Percentiles rank a stretch among this genome's conserved stretches.
Conservation (phyloP, 1,284 basidiomycete species). For the Testicularia cyperi region DNA sequence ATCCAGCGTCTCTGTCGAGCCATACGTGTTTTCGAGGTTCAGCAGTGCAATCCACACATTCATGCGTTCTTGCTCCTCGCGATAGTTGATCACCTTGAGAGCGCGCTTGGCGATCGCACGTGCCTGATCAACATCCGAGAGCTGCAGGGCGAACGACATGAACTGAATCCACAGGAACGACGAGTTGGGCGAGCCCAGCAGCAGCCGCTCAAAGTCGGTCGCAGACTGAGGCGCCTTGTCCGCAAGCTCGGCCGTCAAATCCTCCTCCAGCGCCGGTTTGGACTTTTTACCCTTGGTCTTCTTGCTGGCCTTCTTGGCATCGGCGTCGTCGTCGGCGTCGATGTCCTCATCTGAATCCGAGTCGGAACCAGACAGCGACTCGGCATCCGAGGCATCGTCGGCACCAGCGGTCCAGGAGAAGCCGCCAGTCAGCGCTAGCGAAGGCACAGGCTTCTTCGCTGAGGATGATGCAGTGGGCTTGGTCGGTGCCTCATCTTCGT, state of each 20-base stretch:
- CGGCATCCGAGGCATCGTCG: conserved; percentile 32
- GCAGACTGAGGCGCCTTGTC: conserved; percentile 74
- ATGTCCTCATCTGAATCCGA: conserved; percentile 66
- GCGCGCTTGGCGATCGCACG: conserved; percentile 83
- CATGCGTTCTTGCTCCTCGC: conserved; percentile 93
- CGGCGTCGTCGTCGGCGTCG: conserved; percentile 38
- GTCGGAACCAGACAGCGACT: conserved; percentile 18
- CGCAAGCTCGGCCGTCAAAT: conserved; percentile 52
- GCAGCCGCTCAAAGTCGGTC: conserved; percentile 88
- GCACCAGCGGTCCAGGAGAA: conserved; percentile 65
- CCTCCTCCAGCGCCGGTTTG: conserved; percentile 26
- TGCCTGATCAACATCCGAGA: conserved; percentile 93
- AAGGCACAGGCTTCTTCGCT: conserved; percentile 38
- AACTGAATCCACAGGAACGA: conserved; percentile 99
- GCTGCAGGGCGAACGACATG: conserved; percentile 95
- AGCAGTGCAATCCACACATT: conserved; percentile 97
- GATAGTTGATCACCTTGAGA: conserved; percentile 82
- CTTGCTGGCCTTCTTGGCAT: conserved; percentile 24
- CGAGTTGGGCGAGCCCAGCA: conserved; percentile 94
- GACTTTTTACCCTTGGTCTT: conserved; percentile 4
- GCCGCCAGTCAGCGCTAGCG: conserved; percentile 62
- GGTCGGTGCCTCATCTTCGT: conserved; percentile 7
- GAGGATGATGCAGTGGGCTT: not conserved
- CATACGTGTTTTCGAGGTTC: conserved; percentile 92
- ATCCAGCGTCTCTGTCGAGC: conserved; percentile 72